Evolutionary conservation across 306 rosid species (phyloP).

Genomic region (Alnus rubra): DNA sequence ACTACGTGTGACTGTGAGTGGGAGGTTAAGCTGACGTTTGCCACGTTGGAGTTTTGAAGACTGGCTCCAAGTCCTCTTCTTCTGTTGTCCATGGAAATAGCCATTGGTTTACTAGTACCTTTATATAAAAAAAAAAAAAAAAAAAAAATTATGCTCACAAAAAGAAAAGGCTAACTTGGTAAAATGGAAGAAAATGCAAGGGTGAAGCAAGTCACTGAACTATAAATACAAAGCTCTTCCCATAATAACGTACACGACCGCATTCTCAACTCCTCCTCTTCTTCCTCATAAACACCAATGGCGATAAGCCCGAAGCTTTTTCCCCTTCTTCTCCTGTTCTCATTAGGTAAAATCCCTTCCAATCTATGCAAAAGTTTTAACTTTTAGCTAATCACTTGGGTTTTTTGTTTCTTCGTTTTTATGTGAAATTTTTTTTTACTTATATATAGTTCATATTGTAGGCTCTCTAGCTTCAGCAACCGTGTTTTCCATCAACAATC

Average conservation of each 20-base stretch:
- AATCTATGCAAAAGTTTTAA: not conserved
- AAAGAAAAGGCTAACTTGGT: slow-evolving; percentile 31
- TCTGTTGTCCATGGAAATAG: no score
- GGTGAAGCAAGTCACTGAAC: not conserved
- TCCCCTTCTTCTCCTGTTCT: slow-evolving; percentile 28
- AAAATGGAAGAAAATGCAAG: not conserved
- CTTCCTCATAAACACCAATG: slow-evolving; percentile 25
- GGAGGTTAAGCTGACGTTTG: slow-evolving; percentile 11
- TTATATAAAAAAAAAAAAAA: no score
- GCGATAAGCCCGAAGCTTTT: slow-evolving; percentile 22
- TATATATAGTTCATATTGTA: slow-evolving; percentile 14
- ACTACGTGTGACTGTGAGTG: slow-evolving; percentile 6
- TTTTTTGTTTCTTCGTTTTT: not conserved
- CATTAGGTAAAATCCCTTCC: slow-evolving; percentile 35
- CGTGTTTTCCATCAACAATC: slow-evolving; percentile 56
- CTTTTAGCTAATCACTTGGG: not conserved
- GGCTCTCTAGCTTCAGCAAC: slow-evolving; percentile 48
- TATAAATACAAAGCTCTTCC: not conserved
- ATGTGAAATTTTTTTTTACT: no score
- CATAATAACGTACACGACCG: no score
- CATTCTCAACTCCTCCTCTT: not conserved
- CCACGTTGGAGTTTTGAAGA: slow-evolving; percentile 15
- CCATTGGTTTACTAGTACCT: no score
- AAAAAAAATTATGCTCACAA: slow-evolving; percentile 19
- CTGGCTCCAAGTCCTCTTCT: no score